Evolutionary conservation across 148 eudicot species (phyloP), one percentile per base, ranked within the genome.

Genomic region (Polygonum maritimum): DNA sequence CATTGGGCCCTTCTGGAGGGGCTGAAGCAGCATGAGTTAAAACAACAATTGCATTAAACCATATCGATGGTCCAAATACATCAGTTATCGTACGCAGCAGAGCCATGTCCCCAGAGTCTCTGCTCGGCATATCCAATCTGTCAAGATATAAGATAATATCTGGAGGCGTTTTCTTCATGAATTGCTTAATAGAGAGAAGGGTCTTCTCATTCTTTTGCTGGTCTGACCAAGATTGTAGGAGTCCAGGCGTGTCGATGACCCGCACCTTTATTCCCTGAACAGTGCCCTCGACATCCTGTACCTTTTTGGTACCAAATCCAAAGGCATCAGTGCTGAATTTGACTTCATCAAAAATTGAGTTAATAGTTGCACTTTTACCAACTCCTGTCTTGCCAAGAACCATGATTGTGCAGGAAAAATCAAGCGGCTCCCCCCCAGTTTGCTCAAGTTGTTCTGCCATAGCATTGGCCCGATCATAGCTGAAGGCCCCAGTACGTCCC

Each of bases 1-100:
- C 99, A 84, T 92, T 91, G 71, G 99, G 94, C 40, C 99, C 99
- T 54, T 95, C 99, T n/a, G 99, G 99, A n/a, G 99, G 99, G 35
- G 99, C 99, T 38, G 99, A 92, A 49, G 96, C 99, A 71, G 99
- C 99, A 83, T 95, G 99, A 73, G 99, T 92, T 77, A 95, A 80
- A 78, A 92, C 99, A 48, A 95, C 99, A 76, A 95, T 92, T 4
- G 99, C 99, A 77, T 92, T 95, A 76, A 92, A 92, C 99, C 99
- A 95, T 69, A 95, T 95, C 11, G 91, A 89, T 1, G 92, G 94
- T 48, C 99, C 98, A 80, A 95, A 92, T 71, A 87, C 82, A 13
- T 89, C 96, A 7, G 94, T 95, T 54, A 95, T 88, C 3, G 98
- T 92, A 72, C 90, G 83, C 87, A 95, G 80, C 40, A 90, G 80